A percentile compares a stretch with the other conserved stretches of the same genome.
phyloP scores from a whole-genome alignment of 1,284 basidiomycete genomes.

The Somion occarium region DNA sequence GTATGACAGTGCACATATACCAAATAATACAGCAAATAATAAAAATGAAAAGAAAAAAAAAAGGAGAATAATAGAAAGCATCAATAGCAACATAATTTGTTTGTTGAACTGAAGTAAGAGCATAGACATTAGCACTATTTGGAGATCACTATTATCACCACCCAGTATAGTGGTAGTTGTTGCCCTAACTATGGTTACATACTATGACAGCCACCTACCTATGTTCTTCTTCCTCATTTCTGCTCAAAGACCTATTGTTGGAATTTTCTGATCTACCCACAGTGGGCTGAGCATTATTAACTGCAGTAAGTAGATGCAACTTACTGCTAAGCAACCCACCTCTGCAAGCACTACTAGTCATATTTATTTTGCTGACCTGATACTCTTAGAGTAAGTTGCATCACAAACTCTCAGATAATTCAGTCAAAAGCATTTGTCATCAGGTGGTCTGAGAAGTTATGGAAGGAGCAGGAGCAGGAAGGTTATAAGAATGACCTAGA shows the following conservation, averaged over 20 bases:
- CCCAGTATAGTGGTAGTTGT: constrained; percentile 61
- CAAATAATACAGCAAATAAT: no score
- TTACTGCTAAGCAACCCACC: constrained; percentile 29
- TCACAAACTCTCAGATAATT: constrained; percentile 82
- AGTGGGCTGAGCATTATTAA: constrained; percentile 11
- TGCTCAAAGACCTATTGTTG: no score
- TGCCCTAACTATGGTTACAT: constrained; percentile 64
- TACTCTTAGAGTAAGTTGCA: constrained; percentile 85
- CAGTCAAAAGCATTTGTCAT: constrained; percentile 77
- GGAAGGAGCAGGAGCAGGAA: constrained; percentile 63
- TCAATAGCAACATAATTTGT: neutral
- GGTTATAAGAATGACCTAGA: constrained; percentile 67
- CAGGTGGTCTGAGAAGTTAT: constrained; percentile 84
- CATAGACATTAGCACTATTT: neutral
- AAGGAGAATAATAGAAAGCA: neutral
- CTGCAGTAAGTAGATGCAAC: constrained; percentile 38
- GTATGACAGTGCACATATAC: no score
- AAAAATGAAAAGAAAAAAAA: no score
- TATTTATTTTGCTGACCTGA: constrained; percentile 54
- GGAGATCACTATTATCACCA: constrained; percentile 37
- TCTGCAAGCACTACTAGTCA: constrained; percentile 27
- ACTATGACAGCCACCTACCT: constrained; percentile 41
- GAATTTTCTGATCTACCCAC: constrained; percentile 20
- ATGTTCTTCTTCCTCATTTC: no score
- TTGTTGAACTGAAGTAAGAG: neutral